Evolutionary conservation across 2,329 filamentous ascomycete species (phyloP), one percentile per base, ranked within the genome.

Genomic region (Massarina eburnea): DNA sequence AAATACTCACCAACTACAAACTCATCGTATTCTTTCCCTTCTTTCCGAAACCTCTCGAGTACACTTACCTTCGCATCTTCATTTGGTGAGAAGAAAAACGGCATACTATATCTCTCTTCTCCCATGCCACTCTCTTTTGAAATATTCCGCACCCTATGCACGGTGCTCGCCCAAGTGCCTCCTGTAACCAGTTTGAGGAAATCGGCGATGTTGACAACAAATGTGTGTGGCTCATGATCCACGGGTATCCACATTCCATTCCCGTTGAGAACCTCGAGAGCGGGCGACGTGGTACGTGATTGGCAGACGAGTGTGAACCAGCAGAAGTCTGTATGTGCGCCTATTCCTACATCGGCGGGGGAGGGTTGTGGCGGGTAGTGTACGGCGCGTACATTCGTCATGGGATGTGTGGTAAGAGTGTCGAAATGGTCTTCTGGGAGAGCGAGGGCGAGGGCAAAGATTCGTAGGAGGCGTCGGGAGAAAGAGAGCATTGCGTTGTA

Each of bases 371-470:
- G 69, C 5, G 73, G 73, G 73, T 30, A 69, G 65, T 8, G 63
- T 20, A 71, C 0, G 67, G 68, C 12, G 73, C 72, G 48, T 74
- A 75, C 66, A 30, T 73, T 73, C 26, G 71, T 72, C 57, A 73
- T 72, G 15, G 73, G 73, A 18, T 68, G 64, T 2, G 61, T 65
- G 48, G 72, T 69, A 9, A 69, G 59, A 27, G 54, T 12, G 48
- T 73, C 71, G 48, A 74, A 71, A 35, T 59, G 55, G n/a, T 45
- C 51, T 53, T 74, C 71, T 1, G 70, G 68, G 8, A 73, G 55
- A n/a, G 61, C 57, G 36, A 74, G 70, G 2, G 70, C 71, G 14
- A 74, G 61, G 2, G 72, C 71, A 45, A 65, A 66, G 50, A 67
- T 64, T 51, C 47, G 47, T 1, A 67, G 61, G 27, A 74, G 64